Conservation (phyloP, 1,284 basidiomycete species). For the Rhizoctonia solani region DNA sequence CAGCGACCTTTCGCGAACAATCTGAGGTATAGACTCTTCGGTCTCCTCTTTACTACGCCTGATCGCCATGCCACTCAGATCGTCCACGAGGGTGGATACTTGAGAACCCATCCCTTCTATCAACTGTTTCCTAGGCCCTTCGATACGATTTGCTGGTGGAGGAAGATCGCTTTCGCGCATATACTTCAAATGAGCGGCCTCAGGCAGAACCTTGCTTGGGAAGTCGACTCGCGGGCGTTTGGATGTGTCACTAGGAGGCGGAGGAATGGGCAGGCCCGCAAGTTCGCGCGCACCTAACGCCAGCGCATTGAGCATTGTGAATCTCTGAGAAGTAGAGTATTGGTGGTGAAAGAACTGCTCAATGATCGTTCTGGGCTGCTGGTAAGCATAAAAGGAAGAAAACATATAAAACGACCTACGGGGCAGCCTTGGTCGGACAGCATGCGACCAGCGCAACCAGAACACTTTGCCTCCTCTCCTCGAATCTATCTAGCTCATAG, state of each 20-base stretch:
- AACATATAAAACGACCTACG: constrained; percentile 57
- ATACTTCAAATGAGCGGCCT: constrained; percentile 69
- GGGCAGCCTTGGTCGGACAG: constrained; percentile 73
- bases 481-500: constrained; percentile 79
- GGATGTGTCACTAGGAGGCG: constrained; percentile 47
- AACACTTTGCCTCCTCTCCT: constrained; percentile 74
- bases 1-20: constrained; percentile 76
- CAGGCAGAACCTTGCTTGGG: constrained; percentile 79
- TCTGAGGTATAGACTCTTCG: constrained; percentile 55
- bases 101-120: constrained; percentile 37
- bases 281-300: constrained; percentile 85
- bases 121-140: background rate
- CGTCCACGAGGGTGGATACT: constrained; percentile 60
- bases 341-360: constrained; percentile 93
- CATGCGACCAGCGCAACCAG: constrained; percentile 80
- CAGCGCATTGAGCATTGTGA: constrained; percentile 81
- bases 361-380: constrained; percentile 66
- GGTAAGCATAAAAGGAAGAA: background rate
- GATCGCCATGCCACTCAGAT: constrained; percentile 62
- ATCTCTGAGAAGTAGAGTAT: constrained; percentile 85
- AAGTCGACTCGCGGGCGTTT: constrained; percentile 52
- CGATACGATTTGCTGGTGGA: constrained; percentile 39
- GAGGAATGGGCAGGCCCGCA: constrained; percentile 65
- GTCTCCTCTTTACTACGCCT: constrained; percentile 57
- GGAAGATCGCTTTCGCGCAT: constrained; percentile 49